Conservation (phyloP, 75 land plant genomes). For the Pinus tabuliformis region DNA sequence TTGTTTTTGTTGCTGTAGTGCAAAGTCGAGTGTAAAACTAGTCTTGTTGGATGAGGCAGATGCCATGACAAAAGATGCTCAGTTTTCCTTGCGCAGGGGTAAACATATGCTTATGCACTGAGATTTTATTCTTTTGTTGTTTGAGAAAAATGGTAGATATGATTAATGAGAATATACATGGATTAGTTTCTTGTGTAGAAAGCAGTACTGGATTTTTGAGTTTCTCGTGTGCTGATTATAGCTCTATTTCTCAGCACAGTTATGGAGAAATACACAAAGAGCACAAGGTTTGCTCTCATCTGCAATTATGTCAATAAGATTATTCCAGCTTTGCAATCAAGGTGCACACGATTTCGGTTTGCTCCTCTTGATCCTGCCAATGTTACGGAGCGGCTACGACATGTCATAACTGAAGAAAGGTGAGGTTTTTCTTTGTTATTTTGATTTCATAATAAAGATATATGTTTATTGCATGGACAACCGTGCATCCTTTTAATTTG, state of each 20-base stretch:
- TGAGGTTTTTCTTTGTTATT: constrained; percentile 16
- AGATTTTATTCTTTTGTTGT: constrained; percentile 11
- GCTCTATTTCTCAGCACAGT: constrained; percentile 34
- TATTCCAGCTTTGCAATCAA: constrained; percentile 97
- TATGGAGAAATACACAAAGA: constrained; percentile 96
- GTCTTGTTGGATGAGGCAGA: constrained; percentile 95
- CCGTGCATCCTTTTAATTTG: background rate
- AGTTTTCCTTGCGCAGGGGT: constrained; percentile 95
- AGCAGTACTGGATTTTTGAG: background rate
- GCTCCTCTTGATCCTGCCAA: constrained; percentile 81
- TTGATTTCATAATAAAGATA: background rate
- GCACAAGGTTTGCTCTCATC: constrained; percentile 89
- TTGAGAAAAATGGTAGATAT: background rate
- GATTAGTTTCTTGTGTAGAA: background rate
- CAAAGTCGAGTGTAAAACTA: constrained; percentile 73
- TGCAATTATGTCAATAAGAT: constrained; percentile 98
- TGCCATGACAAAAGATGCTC: constrained; percentile 99
- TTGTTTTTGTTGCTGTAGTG: constrained; percentile 34
- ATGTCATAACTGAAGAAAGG: constrained; percentile 84
- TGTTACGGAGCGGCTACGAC: constrained; percentile 73
- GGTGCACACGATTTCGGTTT: constrained; percentile 96
- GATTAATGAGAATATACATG: background rate
- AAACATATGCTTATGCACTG: constrained; percentile 6
- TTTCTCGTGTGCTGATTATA: constrained; percentile 13
- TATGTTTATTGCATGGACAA: background rate